Evolutionary conservation across 139 green algal species (phyloP).

Genomic region (Tetraselmis striata): DNA sequence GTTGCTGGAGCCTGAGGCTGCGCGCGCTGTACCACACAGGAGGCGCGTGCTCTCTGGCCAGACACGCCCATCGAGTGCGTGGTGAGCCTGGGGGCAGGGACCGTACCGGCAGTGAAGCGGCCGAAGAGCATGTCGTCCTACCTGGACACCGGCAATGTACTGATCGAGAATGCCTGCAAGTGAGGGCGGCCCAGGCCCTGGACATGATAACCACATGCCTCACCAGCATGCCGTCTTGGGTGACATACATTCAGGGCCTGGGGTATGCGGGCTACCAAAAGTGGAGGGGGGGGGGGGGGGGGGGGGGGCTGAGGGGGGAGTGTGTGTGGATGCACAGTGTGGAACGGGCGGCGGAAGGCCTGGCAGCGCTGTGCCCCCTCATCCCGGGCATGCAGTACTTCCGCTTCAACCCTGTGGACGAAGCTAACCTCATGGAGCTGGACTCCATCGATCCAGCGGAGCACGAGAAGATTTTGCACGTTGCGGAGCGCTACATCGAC

Average conservation of each 20-base stretch:
- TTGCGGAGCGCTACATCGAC: constrained; percentile 66
- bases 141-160: constrained; percentile 48
- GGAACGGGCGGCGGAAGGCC: constrained; percentile 58
- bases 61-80: constrained; percentile 67
- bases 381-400: constrained; percentile 71
- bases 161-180: constrained; percentile 48
- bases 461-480: constrained; percentile 53
- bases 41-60: constrained; percentile 79
- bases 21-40: too few species aligned
- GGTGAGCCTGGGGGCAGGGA: constrained; percentile 76
- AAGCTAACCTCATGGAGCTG: constrained; percentile 69
- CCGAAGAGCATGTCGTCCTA: constrained; percentile 36
- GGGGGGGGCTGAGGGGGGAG: too few species aligned
- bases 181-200: neutral
- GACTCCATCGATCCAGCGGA: constrained; percentile 65
- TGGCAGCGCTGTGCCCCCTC: constrained; percentile 54
- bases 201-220: neutral
- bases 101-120: constrained; percentile 29
- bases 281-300: too few species aligned
- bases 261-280: too few species aligned
- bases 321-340: too few species aligned
- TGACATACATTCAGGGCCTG: too few species aligned
- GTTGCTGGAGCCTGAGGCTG: too few species aligned
- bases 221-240: too few species aligned
- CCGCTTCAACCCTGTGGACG: constrained; percentile 63